Conservation (phyloP, 306 rosid genomes). For the Lathyrus sativus region DNA sequence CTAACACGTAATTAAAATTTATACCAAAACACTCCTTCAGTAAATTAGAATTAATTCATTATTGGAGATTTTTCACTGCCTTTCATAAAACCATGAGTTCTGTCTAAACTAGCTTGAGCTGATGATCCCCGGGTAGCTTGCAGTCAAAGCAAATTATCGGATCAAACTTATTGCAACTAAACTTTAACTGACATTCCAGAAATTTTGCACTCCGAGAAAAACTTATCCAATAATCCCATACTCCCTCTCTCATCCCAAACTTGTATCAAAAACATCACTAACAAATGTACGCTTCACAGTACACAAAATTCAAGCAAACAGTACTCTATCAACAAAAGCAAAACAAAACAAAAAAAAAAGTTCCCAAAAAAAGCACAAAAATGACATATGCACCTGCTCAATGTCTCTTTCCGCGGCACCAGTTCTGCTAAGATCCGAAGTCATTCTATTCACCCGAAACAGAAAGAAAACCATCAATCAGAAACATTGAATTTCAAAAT, state of each 20-base stretch:
- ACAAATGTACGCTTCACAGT: slow-evolving; percentile 18
- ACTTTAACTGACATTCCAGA: slow-evolving; percentile 11
- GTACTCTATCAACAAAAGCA: slow-evolving; percentile 32
- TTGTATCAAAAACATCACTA: slow-evolving; percentile 12
- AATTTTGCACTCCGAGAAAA: slow-evolving; percentile 19
- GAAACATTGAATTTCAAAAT: slow-evolving; percentile 54
- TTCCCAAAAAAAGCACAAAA: slow-evolving; percentile 29
- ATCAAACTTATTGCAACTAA: slow-evolving; percentile 27
- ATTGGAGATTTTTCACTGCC: neutral
- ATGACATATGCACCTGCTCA: slow-evolving; percentile 72
- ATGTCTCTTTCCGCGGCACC: slow-evolving; percentile 87
- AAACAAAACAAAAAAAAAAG: slow-evolving; percentile 12
- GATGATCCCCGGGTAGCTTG: neutral
- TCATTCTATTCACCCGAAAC: slow-evolving; percentile 61
- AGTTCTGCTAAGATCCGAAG: slow-evolving; percentile 88
- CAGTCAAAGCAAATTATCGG: slow-evolving; percentile 19
- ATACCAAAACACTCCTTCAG: too few species aligned
- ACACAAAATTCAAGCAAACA: slow-evolving; percentile 34
- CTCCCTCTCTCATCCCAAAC: slow-evolving; percentile 27
- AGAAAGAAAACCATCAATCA: slow-evolving; percentile 37
- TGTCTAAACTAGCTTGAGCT: slow-evolving; percentile 3
- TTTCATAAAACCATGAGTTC: slow-evolving; percentile 8
- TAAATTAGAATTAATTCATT: too few species aligned
- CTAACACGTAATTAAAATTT: too few species aligned
- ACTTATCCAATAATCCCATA: slow-evolving; percentile 26